Base-by-base conservation (phyloP, 768 basidiomycete species). In the Tulasnella sp. region DNA sequence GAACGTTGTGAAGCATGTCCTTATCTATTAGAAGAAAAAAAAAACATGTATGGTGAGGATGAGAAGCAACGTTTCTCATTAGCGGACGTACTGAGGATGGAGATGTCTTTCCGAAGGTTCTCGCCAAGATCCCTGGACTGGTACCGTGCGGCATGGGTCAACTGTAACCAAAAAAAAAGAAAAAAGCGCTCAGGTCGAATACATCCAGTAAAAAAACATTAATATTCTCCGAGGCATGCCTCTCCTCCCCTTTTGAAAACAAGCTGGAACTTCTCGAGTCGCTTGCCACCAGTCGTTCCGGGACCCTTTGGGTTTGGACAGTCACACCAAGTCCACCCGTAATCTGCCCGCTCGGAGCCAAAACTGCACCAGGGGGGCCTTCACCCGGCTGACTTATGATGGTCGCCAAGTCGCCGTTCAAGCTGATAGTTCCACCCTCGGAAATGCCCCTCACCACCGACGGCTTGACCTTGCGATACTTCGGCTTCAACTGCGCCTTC, bases 41-140 rank as follows among this genome's bases (percentile, higher is more conserved):
- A n/a, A n/a, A n/a, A n/a, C n/a, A n/a, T n/a, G n/a, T n/a, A n/a
- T n/a, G n/a, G n/a, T n/a, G n/a, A n/a, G n/a, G n/a, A n/a, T n/a
- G n/a, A n/a, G n/a, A n/a, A n/a, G n/a, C n/a, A n/a, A n/a, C n/a
- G n/a, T n/a, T n/a, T n/a, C n/a, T n/a, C n/a, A n/a, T n/a, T n/a
- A n/a, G n/a, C n/a, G n/a, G n/a, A n/a, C n/a, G n/a, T n/a, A n/a
- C n/a, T n/a, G n/a, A n/a, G n/a, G n/a, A n/a, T n/a, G n/a, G n/a
- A n/a, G n/a, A n/a, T n/a, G n/a, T n/a, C n/a, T n/a, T n/a, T n/a
- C n/a, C n/a, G n/a, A n/a, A n/a, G n/a, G n/a, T n/a, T n/a, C 93
- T 99, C 97, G 3, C 96, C 97, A 2, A 98, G 88, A 86, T 99
- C 97, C 77, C 97, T 91, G 40, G 96, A 96, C 86, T 99, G 98